Base-by-base conservation (phyloP, 2,329 filamentous ascomycete species). In the Fusarium mangiferae region DNA sequence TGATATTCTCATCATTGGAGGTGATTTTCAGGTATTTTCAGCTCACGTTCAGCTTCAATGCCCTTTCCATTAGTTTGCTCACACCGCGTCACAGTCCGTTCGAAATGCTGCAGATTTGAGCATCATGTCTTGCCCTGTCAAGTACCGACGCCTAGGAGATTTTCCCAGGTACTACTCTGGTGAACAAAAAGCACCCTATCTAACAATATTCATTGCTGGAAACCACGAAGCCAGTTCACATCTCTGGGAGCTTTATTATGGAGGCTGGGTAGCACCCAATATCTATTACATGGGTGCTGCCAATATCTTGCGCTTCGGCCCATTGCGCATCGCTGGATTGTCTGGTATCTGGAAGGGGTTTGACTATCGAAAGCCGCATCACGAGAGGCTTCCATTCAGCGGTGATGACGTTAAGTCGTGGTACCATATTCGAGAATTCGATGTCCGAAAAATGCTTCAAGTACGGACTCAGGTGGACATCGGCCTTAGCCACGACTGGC, bases 241-340 rank as follows among this genome's bases (percentile, higher is more conserved):
- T 82, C 86, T 98, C 10, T 96, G 92, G 86, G 96, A 99, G 83
- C 89, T 99, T 1, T 97, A 94, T 84, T 97, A 98, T 80, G 96
- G 96, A 58, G 96, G 96, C 57, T 99, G 96, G 96, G 96, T 94
- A 11, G 96, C 96, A 13, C 95, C 94, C 14, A 97, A 96, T 76
- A 98, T 99, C 73, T 99, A 98, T 86, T 99, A 98, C 83, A 88
- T 98, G 81, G 96, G 96, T 55, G 94, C 95, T 39, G 94, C 96
- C 68, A 98, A 97, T 80, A 92, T 99, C 14, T 81, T 99, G 45
- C 91, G 92, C 24, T 86, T 97, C 38, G 96, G 96, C 1, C 92
- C 94, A 3, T 84, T 99, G 55, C 91, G 96, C 28, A 97, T 99
- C 70, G 94, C 94, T 41, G 96, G 93, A 10, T 86, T 98, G 81